Conservation (phyloP, 306 rosid genomes). For the Trifolium pratense region DNA sequence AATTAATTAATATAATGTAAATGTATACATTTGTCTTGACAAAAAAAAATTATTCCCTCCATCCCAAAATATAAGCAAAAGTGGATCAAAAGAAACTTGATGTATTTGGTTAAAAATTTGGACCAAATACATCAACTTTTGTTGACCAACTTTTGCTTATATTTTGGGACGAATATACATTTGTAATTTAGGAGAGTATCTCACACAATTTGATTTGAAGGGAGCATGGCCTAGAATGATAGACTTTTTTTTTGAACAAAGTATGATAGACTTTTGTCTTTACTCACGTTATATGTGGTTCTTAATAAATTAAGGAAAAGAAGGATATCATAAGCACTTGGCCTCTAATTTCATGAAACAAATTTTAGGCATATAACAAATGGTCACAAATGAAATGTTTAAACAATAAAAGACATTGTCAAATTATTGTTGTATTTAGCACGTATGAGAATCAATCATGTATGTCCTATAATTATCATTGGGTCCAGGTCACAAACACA, state of each 20-base stretch:
- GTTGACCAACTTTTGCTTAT: too few relatives aligned
- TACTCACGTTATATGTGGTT: slow-evolving; percentile 56
- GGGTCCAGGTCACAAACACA: background rate
- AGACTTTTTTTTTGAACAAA: too few relatives aligned
- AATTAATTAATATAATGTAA: too few relatives aligned
- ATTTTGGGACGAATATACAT: too few relatives aligned
- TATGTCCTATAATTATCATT: background rate
- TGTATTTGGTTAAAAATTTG: too few relatives aligned
- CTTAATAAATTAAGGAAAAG: slow-evolving; percentile 44
- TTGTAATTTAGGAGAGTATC: too few relatives aligned
- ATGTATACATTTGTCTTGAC: too few relatives aligned
- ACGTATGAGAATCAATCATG: background rate
- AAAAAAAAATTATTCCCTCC: too few relatives aligned
- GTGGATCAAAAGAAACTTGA: too few relatives aligned
- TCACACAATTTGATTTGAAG: slow-evolving; percentile 48
- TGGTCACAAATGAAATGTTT: slow-evolving; percentile 12
- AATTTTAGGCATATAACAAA: slow-evolving; percentile 18
- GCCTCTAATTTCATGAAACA: slow-evolving; percentile 24
- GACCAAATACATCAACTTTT: too few relatives aligned
- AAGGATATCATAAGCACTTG: slow-evolving; percentile 29
- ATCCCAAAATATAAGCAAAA: too few relatives aligned
- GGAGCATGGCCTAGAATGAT: slow-evolving; percentile 38
- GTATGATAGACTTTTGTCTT: slow-evolving; percentile 48
- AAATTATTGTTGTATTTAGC: background rate
- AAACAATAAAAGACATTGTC: slow-evolving; percentile 6